Percentiles rank a stretch among this genome's conserved stretches.
phyloP scores from a whole-genome alignment of 2,329 filamentous ascomycete genomes.

The Cladophialophora carrionii region DNA sequence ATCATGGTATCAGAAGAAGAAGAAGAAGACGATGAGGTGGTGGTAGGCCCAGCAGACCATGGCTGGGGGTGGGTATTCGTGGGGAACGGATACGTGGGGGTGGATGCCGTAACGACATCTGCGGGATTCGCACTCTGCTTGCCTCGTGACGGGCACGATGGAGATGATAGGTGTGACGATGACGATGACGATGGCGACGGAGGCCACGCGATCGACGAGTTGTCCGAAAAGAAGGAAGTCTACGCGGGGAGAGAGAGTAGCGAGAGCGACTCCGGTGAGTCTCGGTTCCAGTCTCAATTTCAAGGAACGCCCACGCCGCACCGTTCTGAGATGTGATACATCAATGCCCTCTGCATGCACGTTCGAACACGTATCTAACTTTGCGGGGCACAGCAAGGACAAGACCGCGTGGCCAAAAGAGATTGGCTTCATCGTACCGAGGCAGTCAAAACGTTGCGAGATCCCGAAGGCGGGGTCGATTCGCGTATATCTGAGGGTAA shows the following conservation, averaged over 20 bases:
- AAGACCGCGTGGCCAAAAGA: not conserved
- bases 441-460: not conserved
- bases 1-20: not conserved
- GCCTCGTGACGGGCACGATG: not conserved
- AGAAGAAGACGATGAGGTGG: no score
- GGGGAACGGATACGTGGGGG: not conserved
- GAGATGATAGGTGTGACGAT: not conserved
- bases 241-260: not conserved
- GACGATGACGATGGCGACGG: not conserved
- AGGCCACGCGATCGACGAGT: not conserved
- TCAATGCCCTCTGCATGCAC: no score
- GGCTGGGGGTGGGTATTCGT: not conserved
- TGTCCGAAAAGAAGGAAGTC: not conserved
- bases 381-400: not conserved
- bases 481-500: not conserved
- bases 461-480: not conserved
- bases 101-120: not conserved
- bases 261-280: not conserved
- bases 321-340: not conserved
- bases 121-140: not conserved
- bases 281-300: not conserved
- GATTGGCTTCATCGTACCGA: not conserved
- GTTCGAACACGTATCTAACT: not conserved
- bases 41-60: not conserved
- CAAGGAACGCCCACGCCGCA: not conserved